Percentiles rank a stretch among this genome's conserved stretches.
These are phyloP conservation scores for Lathyrus tuberosus DNA, from an alignment of 306 rosid genomes.

Conservation along the genomic window DNA sequence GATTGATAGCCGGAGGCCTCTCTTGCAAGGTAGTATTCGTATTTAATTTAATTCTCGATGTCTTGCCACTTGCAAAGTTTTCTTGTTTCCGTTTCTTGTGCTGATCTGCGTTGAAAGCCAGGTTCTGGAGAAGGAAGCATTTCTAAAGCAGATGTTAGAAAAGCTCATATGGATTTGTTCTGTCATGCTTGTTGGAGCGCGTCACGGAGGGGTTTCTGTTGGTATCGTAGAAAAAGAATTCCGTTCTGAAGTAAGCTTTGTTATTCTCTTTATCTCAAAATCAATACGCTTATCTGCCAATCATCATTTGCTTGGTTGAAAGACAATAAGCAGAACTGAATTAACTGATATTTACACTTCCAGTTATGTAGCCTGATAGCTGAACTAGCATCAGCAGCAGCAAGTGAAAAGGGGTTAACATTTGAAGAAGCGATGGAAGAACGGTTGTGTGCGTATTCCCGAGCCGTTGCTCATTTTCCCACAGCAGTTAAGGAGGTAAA, in stretches of 20 bases:
- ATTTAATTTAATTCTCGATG: no score
- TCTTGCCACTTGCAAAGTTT: no score
- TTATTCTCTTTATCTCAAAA: conserved; percentile 19
- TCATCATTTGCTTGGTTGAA: neutral
- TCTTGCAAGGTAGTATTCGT: conserved; percentile 72
- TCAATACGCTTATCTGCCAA: conserved; percentile 17
- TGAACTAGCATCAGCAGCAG: conserved; percentile 80
- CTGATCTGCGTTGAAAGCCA: conserved; percentile 38
- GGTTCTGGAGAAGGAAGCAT: conserved; percentile 83
- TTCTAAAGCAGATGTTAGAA: conserved; percentile 93
- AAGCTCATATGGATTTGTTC: conserved; percentile 95
- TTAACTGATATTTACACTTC: conserved; percentile 36
- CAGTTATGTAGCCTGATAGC: conserved; percentile 80
- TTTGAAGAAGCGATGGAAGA: conserved; percentile 81
- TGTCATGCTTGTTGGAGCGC: conserved; percentile 96
- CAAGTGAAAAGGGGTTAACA: conserved; percentile 66
- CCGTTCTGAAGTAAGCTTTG: conserved; percentile 74
- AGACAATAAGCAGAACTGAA: conserved; percentile 12
- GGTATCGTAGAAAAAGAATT: conserved; percentile 85
- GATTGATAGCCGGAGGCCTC: conserved; percentile 79
- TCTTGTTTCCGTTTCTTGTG: neutral
- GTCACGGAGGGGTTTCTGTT: conserved; percentile 78
- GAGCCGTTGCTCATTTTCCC: conserved; percentile 90
- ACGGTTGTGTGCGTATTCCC: conserved; percentile 85
- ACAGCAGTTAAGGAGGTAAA: conserved; percentile 96